Conservation (phyloP, 2,329 filamentous ascomycete genomes). For the Neurospora sp. region DNA sequence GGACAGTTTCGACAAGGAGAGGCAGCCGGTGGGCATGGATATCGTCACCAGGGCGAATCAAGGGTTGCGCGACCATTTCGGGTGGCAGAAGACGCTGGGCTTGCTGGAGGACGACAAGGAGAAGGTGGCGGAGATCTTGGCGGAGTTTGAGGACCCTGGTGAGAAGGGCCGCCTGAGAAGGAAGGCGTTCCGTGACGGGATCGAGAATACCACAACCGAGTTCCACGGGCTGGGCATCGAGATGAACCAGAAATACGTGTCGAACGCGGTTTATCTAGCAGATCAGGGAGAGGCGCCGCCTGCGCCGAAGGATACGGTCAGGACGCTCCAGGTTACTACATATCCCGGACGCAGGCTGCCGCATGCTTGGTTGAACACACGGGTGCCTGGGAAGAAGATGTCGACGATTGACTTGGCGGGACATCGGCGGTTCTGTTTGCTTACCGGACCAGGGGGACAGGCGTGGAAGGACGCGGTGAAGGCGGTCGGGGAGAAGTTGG, state of each 20-base stretch:
- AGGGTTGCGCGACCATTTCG: constrained; percentile 40
- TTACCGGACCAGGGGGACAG: constrained; percentile 46
- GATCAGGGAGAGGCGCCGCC: constrained; percentile 27
- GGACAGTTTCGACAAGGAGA: constrained; percentile 33
- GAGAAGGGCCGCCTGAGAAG: constrained; percentile 29
- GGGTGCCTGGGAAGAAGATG: constrained; percentile 31
- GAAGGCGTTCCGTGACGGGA: constrained; percentile 28
- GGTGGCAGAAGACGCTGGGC: constrained; percentile 36
- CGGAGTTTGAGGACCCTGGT: constrained; percentile 29
- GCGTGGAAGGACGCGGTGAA: constrained; percentile 41
- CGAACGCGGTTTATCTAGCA: constrained; percentile 31
- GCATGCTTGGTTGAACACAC: constrained; percentile 51
- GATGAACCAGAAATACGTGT: constrained; percentile 47
- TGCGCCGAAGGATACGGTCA: constrained; percentile 28
- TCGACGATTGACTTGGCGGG: constrained; percentile 53
- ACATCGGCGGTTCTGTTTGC: constrained; percentile 38
- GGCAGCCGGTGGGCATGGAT: constrained; percentile 37
- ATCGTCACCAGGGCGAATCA: constrained; percentile 48
- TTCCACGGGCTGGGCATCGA: constrained; percentile 47
- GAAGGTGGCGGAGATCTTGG: constrained; percentile 28
- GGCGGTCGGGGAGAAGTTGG: constrained; percentile 26
- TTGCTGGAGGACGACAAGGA: constrained; percentile 28
- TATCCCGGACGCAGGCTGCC: constrained; percentile 51
- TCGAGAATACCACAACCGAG: constrained; percentile 34
- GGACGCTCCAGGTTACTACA: constrained; percentile 37